Percentiles rank a stretch among this genome's conserved stretches.
Conservation (phyloP, 2,329 filamentous ascomycete species). For the Pseudocercospora crystallina region DNA sequence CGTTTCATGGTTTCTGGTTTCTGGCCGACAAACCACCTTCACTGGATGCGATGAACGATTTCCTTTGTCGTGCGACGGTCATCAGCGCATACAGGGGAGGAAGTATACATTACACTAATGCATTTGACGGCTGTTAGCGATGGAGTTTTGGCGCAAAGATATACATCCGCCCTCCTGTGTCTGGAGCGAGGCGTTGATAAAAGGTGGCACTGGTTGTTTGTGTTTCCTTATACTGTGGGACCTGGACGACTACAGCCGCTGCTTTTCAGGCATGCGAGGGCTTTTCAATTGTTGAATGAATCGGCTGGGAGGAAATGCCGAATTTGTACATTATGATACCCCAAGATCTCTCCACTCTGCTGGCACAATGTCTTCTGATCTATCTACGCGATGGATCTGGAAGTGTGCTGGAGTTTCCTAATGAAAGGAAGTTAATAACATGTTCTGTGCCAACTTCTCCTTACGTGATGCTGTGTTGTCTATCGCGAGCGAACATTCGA, state of each 20-base stretch:
- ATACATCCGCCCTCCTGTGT: slow-evolving; percentile 12
- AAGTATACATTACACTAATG: slow-evolving; percentile 1
- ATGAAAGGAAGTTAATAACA: slow-evolving; percentile 19
- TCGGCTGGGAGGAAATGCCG: slow-evolving; percentile 2
- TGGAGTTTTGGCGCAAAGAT: slow-evolving; percentile 11
- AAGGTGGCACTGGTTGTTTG: background rate
- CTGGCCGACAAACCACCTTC: background rate
- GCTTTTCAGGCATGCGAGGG: slow-evolving; percentile 7
- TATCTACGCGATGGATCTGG: background rate
- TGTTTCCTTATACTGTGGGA: background rate
- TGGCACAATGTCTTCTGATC: slow-evolving; percentile 5
- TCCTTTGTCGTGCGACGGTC: slow-evolving; percentile 1
- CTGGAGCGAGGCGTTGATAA: slow-evolving; percentile 1
- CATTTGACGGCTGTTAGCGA: slow-evolving; percentile 16
- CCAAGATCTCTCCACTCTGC: slow-evolving; percentile 13
- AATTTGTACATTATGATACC: slow-evolving; percentile 13
- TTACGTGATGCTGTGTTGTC: no score
- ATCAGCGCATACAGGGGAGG: slow-evolving; percentile 7
- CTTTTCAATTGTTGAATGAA: background rate
- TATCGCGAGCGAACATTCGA: no score
- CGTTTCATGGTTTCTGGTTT: background rate
- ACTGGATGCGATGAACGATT: background rate
- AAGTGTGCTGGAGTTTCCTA: slow-evolving; percentile 10
- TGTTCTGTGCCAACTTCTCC: background rate
- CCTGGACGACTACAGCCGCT: slow-evolving; percentile 4